A percentile compares a stretch with the other conserved stretches of the same genome.
Evolutionary conservation across 2,329 filamentous ascomycete genomes (phyloP).

Genomic region (Pseudonectria buxi): DNA sequence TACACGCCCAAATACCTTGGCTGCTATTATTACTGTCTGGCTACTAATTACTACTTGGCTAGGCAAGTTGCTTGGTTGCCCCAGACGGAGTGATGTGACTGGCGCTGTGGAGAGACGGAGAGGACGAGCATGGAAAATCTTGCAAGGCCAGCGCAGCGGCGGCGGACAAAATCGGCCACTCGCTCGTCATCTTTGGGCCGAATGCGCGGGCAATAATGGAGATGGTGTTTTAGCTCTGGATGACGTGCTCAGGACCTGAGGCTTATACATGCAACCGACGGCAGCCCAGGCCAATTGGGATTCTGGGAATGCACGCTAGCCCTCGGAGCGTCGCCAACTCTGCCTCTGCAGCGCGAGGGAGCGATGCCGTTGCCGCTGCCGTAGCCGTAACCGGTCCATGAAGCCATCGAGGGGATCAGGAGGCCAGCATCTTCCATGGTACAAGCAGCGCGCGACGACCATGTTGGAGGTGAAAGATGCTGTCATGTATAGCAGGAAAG

Average conservation of each 20-base stretch:
- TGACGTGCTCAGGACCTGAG: constrained; percentile 30
- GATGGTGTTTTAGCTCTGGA: constrained; percentile 22
- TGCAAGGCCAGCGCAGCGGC: constrained; percentile 13
- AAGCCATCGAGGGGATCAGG: too few species aligned
- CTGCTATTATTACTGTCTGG: too few species aligned
- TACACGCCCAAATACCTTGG: too few species aligned
- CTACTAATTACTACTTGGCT: too few species aligned
- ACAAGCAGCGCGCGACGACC: too few species aligned
- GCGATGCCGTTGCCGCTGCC: not conserved
- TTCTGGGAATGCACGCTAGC: constrained; percentile 11
- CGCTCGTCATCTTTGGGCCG: not conserved
- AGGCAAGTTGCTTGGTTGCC: too few species aligned
- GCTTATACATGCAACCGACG: constrained; percentile 23
- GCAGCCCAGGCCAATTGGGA: constrained; percentile 20
- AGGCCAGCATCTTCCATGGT: too few species aligned
- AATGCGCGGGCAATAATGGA: constrained; percentile 11
- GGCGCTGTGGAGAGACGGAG: too few species aligned
- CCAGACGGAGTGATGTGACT: too few species aligned
- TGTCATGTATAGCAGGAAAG: too few species aligned
- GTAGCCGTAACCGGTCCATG: not conserved
- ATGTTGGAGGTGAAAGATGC: not conserved
- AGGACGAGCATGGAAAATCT: constrained; percentile 16
- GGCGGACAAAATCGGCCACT: constrained; percentile 17
- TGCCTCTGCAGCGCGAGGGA: too few species aligned
- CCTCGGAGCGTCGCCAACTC: constrained; percentile 20